These are phyloP conservation scores for Rubia yunnanensis DNA, from an alignment of 257 asterid genomes.

Conservation along the genomic window DNA sequence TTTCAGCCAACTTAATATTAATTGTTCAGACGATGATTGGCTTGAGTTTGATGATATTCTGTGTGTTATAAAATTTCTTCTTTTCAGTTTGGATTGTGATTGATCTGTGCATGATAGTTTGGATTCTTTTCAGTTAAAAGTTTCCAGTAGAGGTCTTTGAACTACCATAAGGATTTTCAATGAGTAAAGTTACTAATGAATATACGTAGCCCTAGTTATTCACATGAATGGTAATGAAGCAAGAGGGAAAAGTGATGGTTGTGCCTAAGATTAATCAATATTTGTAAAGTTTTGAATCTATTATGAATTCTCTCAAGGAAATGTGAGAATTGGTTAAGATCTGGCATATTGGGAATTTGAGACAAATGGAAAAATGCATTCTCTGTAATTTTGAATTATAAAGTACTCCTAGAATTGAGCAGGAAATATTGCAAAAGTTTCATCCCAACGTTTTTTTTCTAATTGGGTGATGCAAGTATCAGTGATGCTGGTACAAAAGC, in stretches of 20 bases:
- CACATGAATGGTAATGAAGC: background rate
- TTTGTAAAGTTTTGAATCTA: too few species aligned
- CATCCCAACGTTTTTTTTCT: background rate
- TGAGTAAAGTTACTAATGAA: background rate
- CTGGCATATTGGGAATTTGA: background rate
- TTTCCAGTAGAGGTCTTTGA: too few species aligned
- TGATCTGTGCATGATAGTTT: too few species aligned
- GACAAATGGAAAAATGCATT: too few species aligned
- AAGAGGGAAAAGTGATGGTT: background rate
- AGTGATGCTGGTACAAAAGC: conserved; percentile 66
- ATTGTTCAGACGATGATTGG: background rate
- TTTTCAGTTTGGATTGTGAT: background rate
- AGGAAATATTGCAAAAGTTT: background rate
- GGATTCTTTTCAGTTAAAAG: too few species aligned
- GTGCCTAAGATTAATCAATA: too few species aligned
- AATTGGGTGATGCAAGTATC: conserved; percentile 43
- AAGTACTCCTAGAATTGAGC: background rate
- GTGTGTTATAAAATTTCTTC: background rate
- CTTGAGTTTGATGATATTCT: background rate
- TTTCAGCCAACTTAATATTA: background rate
- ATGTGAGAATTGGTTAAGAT: too few species aligned
- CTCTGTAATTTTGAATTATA: too few species aligned
- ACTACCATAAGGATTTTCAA: background rate
- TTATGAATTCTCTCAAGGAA: too few species aligned
- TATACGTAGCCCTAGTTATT: background rate